These are phyloP conservation scores for Sapria himalayana DNA, from an alignment of 345 rosid genomes.

Conservation along the genomic window DNA sequence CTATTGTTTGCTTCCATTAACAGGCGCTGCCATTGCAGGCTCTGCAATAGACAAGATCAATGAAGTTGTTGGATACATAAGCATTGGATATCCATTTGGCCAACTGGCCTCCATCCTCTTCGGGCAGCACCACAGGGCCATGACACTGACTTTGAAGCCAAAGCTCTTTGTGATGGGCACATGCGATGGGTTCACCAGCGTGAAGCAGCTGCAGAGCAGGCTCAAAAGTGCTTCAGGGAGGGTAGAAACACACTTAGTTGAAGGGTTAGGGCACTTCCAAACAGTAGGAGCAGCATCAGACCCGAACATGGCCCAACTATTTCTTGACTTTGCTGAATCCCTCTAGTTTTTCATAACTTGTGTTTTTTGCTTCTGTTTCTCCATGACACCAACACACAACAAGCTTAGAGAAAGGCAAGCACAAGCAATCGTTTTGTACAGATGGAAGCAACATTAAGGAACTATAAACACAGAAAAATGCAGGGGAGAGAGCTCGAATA, in stretches of 20 bases:
- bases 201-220: slow-evolving; percentile 69
- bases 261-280: slow-evolving; percentile 80
- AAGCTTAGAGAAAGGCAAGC: too few relatives aligned
- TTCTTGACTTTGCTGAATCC: slow-evolving; percentile 21
- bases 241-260: slow-evolving; percentile 46
- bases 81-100: slow-evolving; percentile 86
- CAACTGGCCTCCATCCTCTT: slow-evolving; percentile 61
- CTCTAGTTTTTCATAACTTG: background rate
- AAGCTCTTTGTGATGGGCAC: slow-evolving; percentile 94
- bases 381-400: too few relatives aligned
- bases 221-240: slow-evolving; percentile 45
- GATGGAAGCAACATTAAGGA: too few relatives aligned
- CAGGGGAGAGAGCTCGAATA: too few relatives aligned
- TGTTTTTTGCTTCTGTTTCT: too few relatives aligned
- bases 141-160: slow-evolving; percentile 53
- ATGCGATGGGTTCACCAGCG: slow-evolving; percentile 76
- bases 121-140: slow-evolving; percentile 67
- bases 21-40: slow-evolving; percentile 95
- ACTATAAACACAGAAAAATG: too few relatives aligned
- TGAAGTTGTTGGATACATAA: slow-evolving; percentile 58
- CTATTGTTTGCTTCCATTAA: slow-evolving; percentile 2
- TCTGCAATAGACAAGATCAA: slow-evolving; percentile 65
- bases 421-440: too few relatives aligned
- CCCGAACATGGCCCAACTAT: slow-evolving; percentile 49
- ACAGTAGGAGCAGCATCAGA: slow-evolving; percentile 87